Percentiles rank a stretch among this genome's conserved stretches.
Evolutionary conservation across 78 protist species (phyloP).

Genomic region (Dictyostelium citrinum): DNA sequence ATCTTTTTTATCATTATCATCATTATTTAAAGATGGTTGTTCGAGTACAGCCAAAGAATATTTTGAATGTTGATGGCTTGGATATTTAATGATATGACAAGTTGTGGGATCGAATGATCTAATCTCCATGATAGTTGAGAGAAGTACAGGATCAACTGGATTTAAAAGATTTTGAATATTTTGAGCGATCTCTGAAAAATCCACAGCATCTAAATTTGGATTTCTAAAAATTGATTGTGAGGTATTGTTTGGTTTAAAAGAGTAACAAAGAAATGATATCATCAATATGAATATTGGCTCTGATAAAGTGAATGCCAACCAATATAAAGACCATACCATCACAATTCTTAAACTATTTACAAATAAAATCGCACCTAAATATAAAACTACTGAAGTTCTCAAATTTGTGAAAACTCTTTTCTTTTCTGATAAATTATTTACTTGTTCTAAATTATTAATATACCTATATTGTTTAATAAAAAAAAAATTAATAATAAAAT

Average conservation of each 20-base stretch:
- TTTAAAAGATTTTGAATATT: neutral
- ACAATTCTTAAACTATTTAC: conserved; percentile 68
- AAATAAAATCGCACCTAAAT: conserved; percentile 62
- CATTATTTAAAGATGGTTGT: neutral
- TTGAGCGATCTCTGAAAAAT: conserved; percentile 8
- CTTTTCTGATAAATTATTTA: neutral
- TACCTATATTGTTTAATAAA: neutral
- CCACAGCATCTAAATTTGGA: conserved; percentile 21
- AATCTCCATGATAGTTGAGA: conserved; percentile 2
- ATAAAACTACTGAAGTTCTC: conserved; percentile 60
- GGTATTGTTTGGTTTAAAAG: conserved; percentile 28
- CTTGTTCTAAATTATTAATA: neutral
- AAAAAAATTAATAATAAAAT: neutral
- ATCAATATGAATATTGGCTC: conserved; percentile 48
- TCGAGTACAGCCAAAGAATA: neutral
- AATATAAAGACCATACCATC: conserved; percentile 69
- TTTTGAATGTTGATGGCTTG: neutral
- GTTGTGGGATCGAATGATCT: conserved; percentile 43
- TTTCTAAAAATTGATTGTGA: conserved; percentile 5
- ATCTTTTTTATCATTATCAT: neutral
- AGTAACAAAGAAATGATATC: conserved; percentile 6
- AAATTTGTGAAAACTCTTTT: conserved; percentile 26
- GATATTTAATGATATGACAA: conserved; percentile 41
- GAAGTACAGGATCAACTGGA: conserved; percentile 5
- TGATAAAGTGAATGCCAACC: conserved; percentile 24